These are phyloP conservation scores for Aspergillus pseudoviridinutans DNA, from an alignment of 2,329 filamentous ascomycete genomes.

Conservation along the genomic window DNA sequence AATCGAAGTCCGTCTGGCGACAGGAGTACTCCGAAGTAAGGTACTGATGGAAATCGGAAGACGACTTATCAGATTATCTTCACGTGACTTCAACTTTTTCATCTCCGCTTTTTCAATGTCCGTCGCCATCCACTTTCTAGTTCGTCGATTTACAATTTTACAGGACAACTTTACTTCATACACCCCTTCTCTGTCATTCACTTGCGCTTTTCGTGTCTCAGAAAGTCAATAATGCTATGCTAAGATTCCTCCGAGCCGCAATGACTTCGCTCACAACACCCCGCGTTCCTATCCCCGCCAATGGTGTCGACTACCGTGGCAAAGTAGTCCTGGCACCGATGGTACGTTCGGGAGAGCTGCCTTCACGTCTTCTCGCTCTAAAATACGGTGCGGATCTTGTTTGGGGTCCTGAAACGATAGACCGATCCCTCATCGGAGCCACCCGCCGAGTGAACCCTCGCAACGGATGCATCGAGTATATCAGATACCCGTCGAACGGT, in stretches of 20 bases:
- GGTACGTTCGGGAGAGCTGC: constrained; percentile 95
- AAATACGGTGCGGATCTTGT: constrained; percentile 96
- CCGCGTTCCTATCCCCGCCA: constrained; percentile 76
- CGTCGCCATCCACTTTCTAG: constrained; percentile 1
- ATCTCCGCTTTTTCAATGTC: constrained; percentile 4
- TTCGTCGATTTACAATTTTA: background rate
- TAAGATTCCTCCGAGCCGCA: constrained; percentile 44
- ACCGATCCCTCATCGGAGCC: constrained; percentile 85
- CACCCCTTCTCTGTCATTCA: background rate
- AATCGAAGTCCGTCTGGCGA: background rate
- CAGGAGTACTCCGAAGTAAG: background rate
- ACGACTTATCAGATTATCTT: constrained; percentile 18
- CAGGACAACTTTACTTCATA: background rate
- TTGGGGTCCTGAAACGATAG: constrained; percentile 96
- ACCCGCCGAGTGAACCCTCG: constrained; percentile 70
- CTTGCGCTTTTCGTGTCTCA: background rate
- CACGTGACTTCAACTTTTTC: constrained; percentile 19
- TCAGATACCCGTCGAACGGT: constrained; percentile 68
- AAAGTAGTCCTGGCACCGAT: constrained; percentile 95
- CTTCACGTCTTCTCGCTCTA: constrained; percentile 80
- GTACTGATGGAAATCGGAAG: background rate
- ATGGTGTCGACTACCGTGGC: constrained; percentile 88
- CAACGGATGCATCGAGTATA: constrained; percentile 81
- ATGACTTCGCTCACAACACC: constrained; percentile 54
- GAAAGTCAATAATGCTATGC: constrained; percentile 34